Conservation (phyloP, 768 basidiomycete species). For the Mrakia frigida region DNA sequence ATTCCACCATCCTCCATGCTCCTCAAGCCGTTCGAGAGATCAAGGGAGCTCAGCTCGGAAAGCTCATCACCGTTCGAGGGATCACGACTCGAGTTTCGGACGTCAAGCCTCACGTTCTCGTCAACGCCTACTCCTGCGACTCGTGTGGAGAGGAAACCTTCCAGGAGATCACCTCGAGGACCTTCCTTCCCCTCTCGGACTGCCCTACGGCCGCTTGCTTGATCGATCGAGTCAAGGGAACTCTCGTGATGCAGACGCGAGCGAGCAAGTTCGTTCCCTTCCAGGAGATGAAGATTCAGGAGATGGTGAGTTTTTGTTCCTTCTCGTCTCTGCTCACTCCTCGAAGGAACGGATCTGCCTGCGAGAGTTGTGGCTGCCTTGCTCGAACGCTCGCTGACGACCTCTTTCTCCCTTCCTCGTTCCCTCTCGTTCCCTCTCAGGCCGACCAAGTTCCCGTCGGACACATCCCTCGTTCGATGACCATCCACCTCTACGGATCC, state of each 20-base stretch:
- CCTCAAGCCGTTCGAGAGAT: constrained; percentile 85
- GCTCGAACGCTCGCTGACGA: not conserved
- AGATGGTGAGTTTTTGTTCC: constrained; percentile 64
- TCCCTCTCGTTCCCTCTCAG: constrained; percentile 46
- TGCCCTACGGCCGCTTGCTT: constrained; percentile 83
- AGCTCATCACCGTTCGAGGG: constrained; percentile 89
- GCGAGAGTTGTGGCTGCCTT: not conserved
- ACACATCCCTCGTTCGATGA: constrained; percentile 98
- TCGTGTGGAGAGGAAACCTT: constrained; percentile 97
- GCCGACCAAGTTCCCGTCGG: constrained; percentile 99
- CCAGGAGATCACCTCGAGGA: constrained; percentile 89
- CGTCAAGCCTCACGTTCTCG: constrained; percentile 93
- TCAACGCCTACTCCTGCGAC: constrained; percentile 98
- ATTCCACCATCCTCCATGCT: constrained; percentile 48
- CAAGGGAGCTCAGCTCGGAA: constrained; percentile 77
- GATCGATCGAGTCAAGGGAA: constrained; percentile 79
- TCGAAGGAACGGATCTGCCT: not conserved
- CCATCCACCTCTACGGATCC: constrained; percentile 84
- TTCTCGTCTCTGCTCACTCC: not conserved
- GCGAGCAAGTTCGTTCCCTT: constrained; percentile 96
- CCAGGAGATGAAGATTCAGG: constrained; percentile 97
- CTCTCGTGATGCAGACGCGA: constrained; percentile 95
- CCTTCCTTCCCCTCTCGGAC: constrained; percentile 80
- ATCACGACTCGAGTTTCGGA: constrained; percentile 98
- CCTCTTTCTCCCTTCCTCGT: not conserved